These are phyloP conservation scores for Venturia carpophila DNA, from an alignment of 2,329 filamentous ascomycete species.

Conservation along the genomic window DNA sequence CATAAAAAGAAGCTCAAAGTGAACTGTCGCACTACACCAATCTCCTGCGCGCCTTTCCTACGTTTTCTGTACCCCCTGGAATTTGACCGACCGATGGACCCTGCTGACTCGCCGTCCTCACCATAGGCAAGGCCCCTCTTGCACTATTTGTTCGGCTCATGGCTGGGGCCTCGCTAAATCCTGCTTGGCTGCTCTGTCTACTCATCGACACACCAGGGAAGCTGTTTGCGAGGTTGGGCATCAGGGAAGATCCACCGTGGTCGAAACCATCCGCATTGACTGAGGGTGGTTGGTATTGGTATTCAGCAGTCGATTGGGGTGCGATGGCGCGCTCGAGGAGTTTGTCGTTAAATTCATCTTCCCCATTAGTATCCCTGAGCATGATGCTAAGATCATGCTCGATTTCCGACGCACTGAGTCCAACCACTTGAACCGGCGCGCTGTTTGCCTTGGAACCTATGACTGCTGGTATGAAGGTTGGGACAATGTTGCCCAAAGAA, in stretches of 20 bases:
- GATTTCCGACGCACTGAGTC: slow-evolving; percentile 36
- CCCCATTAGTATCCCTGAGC: slow-evolving; percentile 31
- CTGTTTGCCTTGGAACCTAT: slow-evolving; percentile 42
- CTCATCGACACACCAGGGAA: slow-evolving; percentile 35
- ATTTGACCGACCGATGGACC: not conserved
- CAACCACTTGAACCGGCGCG: slow-evolving; percentile 39
- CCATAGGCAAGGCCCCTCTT: slow-evolving; percentile 30
- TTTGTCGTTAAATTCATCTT: slow-evolving; percentile 34
- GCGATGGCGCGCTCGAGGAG: slow-evolving; percentile 31
- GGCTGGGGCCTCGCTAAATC: slow-evolving; percentile 32
- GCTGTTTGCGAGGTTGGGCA: slow-evolving; percentile 21
- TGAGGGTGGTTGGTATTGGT: slow-evolving; percentile 30
- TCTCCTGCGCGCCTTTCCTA: not conserved
- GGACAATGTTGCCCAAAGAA: slow-evolving; percentile 29
- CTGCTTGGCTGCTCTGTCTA: slow-evolving; percentile 31
- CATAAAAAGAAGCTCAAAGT: not conserved
- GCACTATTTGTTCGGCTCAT: slow-evolving; percentile 30
- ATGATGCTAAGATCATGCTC: slow-evolving; percentile 45
- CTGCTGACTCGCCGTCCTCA: slow-evolving; percentile 29
- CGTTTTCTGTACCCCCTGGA: not conserved
- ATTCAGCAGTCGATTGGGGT: slow-evolving; percentile 29
- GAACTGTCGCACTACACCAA: not conserved
- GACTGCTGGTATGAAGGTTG: slow-evolving; percentile 31
- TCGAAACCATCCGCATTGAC: slow-evolving; percentile 19
- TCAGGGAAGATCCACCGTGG: slow-evolving; percentile 19